Evolutionary conservation across 2,329 filamentous ascomycete species (phyloP), one percentile per base, ranked within the genome.

Genomic region (Dactylellina parvicollis): DNA sequence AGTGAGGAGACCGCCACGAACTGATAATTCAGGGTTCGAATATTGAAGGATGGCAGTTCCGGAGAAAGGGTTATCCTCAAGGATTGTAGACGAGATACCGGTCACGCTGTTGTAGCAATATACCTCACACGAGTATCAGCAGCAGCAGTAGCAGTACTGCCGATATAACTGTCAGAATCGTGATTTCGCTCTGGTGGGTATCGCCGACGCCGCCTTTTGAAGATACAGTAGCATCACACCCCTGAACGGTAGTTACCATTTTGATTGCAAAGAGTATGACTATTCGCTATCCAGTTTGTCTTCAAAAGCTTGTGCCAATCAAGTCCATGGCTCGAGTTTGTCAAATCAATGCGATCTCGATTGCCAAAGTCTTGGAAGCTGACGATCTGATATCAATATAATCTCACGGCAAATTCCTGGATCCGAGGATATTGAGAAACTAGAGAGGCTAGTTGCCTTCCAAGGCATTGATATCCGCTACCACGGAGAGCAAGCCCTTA

Each of bases 391-490:
- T 56, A 49, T 57, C 22, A 52, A 59, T 52, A 26, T 44, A 46
- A 8, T 44, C 4, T n/a, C 20, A 30, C 28, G 38, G 36, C 49
- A 38, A 47, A 55, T 59, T 42, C 34, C 66, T 40, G 40, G 65
- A 40, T 62, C 30, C 20, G 36, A 32, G 30, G 42, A 16, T 12
- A 18, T 44, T 18, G 22, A 36, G 61, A 54, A 47, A n/a, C n/a
- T n/a, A n/a, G n/a, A n/a, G n/a, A 46, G 44, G 57, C 14, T 26
- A 65, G n/a, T 52, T 72, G 26, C 67, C 67, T 46, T 54, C 57
- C 67, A 54, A 36, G 59, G 67, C 44, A 72, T 20, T 64, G 67
- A 72, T 72, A 44, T 36, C 36, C 67, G 46, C 46, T 59, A 59
- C 59, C 67, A 56, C 32, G 42, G 40, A 30, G 54, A 26, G 36